Conservation (phyloP, 306 rosid species). For the Malus sylvestris region DNA sequence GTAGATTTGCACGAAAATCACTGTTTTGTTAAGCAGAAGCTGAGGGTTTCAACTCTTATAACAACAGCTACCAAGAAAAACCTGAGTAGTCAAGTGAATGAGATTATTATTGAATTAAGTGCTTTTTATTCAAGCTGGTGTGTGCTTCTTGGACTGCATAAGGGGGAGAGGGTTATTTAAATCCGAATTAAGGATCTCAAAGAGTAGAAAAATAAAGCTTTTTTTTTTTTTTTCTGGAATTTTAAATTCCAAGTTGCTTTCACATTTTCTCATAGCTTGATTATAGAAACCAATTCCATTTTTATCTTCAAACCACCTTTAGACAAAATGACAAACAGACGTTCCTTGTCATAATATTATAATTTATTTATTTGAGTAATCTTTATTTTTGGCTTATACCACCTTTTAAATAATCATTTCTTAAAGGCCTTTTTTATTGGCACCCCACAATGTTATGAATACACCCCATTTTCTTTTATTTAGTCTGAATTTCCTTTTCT, state of each 20-base stretch:
- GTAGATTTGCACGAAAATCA: conserved; percentile 20
- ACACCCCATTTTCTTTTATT: too few relatives aligned
- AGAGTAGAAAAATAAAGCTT: conserved; percentile 29
- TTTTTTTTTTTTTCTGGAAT: conserved; percentile 14
- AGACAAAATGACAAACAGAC: conserved; percentile 54
- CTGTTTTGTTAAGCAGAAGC: conserved; percentile 15
- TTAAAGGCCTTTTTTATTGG: conserved; percentile 1
- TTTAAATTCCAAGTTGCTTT: conserved; percentile 24
- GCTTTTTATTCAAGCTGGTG: conserved; percentile 11
- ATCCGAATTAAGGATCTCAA: conserved; percentile 50
- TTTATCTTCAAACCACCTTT: conserved; percentile 36
- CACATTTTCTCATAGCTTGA: conserved; percentile 28
- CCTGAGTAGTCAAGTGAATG: conserved; percentile 27
- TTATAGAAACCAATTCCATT: conserved; percentile 12
- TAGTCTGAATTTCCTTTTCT: too few relatives aligned
- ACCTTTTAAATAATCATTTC: conserved; percentile 17
- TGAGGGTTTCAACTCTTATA: conserved; percentile 7
- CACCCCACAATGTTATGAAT: too few relatives aligned
- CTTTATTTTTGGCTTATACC: conserved; percentile 1
- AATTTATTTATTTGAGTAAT: neutral
- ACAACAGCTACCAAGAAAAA: conserved; percentile 20
- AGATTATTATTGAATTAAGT: conserved; percentile 10
- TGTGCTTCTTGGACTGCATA: conserved; percentile 15
- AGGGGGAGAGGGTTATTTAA: conserved; percentile 12
- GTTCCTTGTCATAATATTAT: conserved; percentile 35